These are phyloP conservation scores for Blastobotrys illinoisensis DNA, from an alignment of 1,139 yeast species.

Conservation along the genomic window DNA sequence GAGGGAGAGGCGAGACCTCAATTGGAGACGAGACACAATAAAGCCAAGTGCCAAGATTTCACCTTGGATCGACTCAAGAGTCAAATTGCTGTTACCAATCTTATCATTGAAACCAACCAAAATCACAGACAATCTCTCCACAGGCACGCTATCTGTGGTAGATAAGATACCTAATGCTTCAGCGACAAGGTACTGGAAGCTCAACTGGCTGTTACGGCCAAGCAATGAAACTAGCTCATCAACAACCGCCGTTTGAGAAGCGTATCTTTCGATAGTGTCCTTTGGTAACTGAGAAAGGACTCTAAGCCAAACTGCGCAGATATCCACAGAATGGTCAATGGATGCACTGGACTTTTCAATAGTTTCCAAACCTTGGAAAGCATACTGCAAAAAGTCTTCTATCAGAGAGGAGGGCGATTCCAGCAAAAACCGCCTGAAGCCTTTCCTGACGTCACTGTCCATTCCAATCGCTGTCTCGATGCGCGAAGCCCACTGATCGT, in stretches of 20 bases:
- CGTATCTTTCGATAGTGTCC: conserved; percentile 17
- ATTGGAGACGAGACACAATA: conserved; percentile 11
- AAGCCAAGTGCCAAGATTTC: conserved; percentile 9
- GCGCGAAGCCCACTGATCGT: conserved; percentile 71
- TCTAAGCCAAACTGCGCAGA: conserved; percentile 20
- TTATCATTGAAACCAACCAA: conserved; percentile 7
- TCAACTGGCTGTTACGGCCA: conserved; percentile 24
- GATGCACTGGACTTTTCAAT: conserved; percentile 13
- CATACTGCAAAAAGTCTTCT: conserved; percentile 25
- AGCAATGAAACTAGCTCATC: conserved; percentile 18
- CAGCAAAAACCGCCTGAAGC: conserved; percentile 31
- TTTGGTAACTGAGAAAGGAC: conserved; percentile 26
- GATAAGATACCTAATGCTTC: conserved; percentile 52
- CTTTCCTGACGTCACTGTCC: conserved; percentile 48
- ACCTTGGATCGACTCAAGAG: conserved; percentile 3
- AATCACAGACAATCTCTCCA: conserved; percentile 15
- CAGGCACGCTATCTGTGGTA: conserved; percentile 39
- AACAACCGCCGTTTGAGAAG: background rate
- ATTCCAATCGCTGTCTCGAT: conserved; percentile 65
- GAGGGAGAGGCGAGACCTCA: background rate
- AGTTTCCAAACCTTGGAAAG: conserved; percentile 35
- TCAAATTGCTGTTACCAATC: background rate
- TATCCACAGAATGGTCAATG: background rate
- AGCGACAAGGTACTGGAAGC: conserved; percentile 36
- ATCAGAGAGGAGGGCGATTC: background rate